These are phyloP conservation scores for Rhizopogon hawkerae DNA, from an alignment of 1,284 basidiomycete species.

Conservation along the genomic window DNA sequence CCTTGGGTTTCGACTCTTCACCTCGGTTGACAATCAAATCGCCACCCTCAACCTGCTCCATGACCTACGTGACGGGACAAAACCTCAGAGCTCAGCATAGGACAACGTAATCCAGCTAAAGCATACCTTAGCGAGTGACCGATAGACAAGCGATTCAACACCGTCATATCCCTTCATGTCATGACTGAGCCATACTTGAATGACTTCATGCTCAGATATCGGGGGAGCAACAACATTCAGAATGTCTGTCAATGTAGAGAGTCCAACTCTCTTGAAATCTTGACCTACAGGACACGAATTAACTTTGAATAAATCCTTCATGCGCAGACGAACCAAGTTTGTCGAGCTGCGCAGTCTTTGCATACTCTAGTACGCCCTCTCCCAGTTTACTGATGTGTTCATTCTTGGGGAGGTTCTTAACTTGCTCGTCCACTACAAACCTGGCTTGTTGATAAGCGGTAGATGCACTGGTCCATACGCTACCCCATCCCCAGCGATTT, in stretches of 20 bases:
- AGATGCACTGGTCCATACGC: conserved; percentile 80
- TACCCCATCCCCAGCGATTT: conserved; percentile 70
- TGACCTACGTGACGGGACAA: conserved; percentile 42
- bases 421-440: conserved; percentile 84
- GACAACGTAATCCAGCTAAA: neutral
- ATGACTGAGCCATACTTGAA: conserved; percentile 91
- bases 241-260: conserved; percentile 84
- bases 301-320: neutral
- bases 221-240: conserved; percentile 96
- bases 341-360: conserved; percentile 75
- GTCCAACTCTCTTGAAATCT: conserved; percentile 77
- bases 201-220: conserved; percentile 95
- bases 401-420: conserved; percentile 72
- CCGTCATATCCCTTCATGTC: conserved; percentile 97
- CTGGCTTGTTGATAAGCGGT: conserved; percentile 82
- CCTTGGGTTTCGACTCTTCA: conserved; percentile 64
- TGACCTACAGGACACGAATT: conserved; percentile 46
- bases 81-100: conserved; percentile 7
- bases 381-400: conserved; percentile 78
- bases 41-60: conserved; percentile 92
- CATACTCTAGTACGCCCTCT: conserved; percentile 55
- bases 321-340: conserved; percentile 53
- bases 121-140: conserved; percentile 64
- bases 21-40: conserved; percentile 84
- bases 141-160: conserved; percentile 92